Percentiles rank a stretch among this genome's conserved stretches.
Evolutionary conservation across 2,329 filamentous ascomycete genomes (phyloP).

Genomic region (Fusarium humuli): DNA sequence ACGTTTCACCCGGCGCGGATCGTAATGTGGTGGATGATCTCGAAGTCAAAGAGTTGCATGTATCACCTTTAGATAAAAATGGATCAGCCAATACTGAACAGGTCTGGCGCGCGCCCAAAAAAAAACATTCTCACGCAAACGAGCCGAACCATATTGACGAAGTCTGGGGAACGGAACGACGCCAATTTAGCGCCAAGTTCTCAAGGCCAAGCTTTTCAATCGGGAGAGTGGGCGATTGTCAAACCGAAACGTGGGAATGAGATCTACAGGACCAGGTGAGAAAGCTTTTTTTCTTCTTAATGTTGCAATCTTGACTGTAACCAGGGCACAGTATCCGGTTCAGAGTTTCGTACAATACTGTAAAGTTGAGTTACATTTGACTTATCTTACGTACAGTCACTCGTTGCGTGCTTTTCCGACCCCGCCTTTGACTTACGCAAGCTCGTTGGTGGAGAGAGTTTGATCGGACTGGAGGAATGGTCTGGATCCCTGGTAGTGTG

Average conservation of each 20-base stretch:
- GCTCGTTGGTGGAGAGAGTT: conserved; percentile 32
- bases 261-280: conserved; percentile 24
- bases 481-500: conserved; percentile 40
- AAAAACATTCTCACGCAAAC: conserved; percentile 2
- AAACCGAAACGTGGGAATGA: conserved; percentile 27
- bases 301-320: conserved; percentile 6
- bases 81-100: conserved; percentile 17
- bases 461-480: conserved; percentile 35
- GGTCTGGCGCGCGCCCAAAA: conserved; percentile 23
- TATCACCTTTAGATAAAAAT: conserved; percentile 16
- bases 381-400: conserved; percentile 4
- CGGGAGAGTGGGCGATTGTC: conserved; percentile 15
- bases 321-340: conserved; percentile 18
- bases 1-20: conserved; percentile 39
- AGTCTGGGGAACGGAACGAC: conserved; percentile 34
- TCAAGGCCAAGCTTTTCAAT: conserved; percentile 33
- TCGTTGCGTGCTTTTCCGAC: conserved; percentile 6
- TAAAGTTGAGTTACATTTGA: not conserved
- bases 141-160: conserved; percentile 4
- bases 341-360: conserved; percentile 1
- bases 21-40: conserved; percentile 32
- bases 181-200: conserved; percentile 18
- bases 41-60: not conserved
- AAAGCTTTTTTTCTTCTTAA: conserved; percentile 11
- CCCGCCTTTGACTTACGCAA: conserved; percentile 38